Percentiles rank a stretch among this genome's conserved stretches.
Evolutionary conservation across 2,329 filamentous ascomycete species (phyloP).

Genomic region (Epichloe gansuensis): DNA sequence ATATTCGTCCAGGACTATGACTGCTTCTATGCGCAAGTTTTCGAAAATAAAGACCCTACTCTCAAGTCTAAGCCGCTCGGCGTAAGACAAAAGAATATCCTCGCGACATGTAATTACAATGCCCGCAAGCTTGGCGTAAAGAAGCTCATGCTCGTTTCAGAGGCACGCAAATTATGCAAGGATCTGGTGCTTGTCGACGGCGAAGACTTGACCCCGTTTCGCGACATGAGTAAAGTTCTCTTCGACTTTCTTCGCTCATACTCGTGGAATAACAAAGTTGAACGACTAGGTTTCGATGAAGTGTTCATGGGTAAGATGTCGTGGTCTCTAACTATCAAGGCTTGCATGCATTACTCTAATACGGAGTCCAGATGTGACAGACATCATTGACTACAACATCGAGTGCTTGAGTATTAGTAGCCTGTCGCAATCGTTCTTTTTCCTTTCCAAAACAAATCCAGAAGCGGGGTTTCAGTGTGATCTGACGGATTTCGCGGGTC

Average conservation of each 20-base stretch:
- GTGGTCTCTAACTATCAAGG: background rate
- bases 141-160: constrained; percentile 76
- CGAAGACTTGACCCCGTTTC: constrained; percentile 74
- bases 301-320: constrained; percentile 38
- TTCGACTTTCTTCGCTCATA: constrained; percentile 60
- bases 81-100: constrained; percentile 84
- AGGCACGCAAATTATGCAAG: constrained; percentile 69
- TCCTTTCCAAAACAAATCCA: constrained; percentile 58
- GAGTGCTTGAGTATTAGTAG: constrained; percentile 54
- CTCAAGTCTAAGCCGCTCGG: constrained; percentile 65
- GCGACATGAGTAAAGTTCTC: constrained; percentile 71
- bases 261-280: constrained; percentile 66
- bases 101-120: constrained; percentile 90
- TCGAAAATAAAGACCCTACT: constrained; percentile 66
- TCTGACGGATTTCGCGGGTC: constrained; percentile 52
- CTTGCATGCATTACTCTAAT: background rate
- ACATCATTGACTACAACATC: constrained; percentile 73
- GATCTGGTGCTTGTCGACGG: constrained; percentile 77
- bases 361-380: constrained; percentile 56
- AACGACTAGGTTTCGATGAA: constrained; percentile 84
- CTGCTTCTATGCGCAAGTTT: constrained; percentile 89
- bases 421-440: constrained; percentile 62
- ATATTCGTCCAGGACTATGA: constrained; percentile 51
- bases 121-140: constrained; percentile 59
- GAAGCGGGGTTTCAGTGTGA: constrained; percentile 72